Evolutionary conservation across 495 filamentous ascomycete genomes (phyloP).

Genomic region (Penicillium malachiteum): DNA sequence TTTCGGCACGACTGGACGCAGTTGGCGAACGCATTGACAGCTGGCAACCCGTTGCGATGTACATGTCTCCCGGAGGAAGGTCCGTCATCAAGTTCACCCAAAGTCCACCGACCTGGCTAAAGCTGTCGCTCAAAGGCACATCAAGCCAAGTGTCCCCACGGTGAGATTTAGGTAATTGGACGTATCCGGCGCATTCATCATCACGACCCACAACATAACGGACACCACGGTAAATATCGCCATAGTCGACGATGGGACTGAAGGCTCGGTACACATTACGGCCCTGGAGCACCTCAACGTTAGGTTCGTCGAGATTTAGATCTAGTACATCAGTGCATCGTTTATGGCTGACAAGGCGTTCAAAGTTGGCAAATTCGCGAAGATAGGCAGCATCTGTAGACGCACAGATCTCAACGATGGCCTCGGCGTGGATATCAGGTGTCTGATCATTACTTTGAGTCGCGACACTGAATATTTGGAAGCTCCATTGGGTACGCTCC

Average conservation of each 20-base stretch:
- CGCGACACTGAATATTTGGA: not conserved
- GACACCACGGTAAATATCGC: constrained; percentile 42
- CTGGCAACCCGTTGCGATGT: constrained; percentile 48
- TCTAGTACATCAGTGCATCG: constrained; percentile 42
- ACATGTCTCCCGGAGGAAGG: constrained; percentile 39
- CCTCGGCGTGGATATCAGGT: not conserved
- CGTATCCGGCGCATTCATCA: constrained; percentile 43
- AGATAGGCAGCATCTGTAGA: not conserved
- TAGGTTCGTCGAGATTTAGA: constrained; percentile 36
- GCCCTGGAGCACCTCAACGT: constrained; percentile 50
- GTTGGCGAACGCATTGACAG: constrained; percentile 44
- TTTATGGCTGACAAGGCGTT: constrained; percentile 38
- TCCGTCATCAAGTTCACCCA: constrained; percentile 56
- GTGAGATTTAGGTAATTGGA: constrained; percentile 33
- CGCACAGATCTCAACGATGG: not conserved
- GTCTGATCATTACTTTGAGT: not conserved
- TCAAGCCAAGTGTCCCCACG: constrained; percentile 41
- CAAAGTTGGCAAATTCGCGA: constrained; percentile 40
- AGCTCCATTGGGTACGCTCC: not conserved
- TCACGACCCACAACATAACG: constrained; percentile 44
- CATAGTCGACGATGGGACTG: constrained; percentile 50
- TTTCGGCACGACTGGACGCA: constrained; percentile 6
- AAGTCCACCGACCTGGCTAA: constrained; percentile 53
- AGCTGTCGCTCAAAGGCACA: constrained; percentile 34
- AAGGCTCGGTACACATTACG: constrained; percentile 50